Evolutionary conservation across 768 basidiomycete species (phyloP), one percentile per base, ranked within the genome.

Genomic region (Boletus pseudo-olivaceus): DNA sequence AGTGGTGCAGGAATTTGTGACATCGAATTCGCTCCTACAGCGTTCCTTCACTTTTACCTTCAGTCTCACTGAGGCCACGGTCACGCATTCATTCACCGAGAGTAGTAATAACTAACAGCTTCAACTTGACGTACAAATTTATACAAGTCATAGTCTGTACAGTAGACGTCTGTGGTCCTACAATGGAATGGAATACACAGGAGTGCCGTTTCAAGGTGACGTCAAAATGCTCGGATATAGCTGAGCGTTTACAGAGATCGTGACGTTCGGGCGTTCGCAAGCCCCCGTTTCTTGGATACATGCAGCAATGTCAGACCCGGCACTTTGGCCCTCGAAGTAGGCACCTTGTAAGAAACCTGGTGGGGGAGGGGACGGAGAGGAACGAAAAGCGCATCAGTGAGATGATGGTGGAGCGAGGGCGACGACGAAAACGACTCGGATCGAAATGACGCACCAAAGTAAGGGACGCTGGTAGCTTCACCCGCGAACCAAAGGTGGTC

Each of bases 401-500:
- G 26, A 45, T 7, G 29, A 19, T 2, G 6, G 7, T 38, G 52
- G 12, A 34, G 9, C 3, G 23, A 27, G 12, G 17, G 10, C 4
- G 12, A 17, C 20, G 54, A 26, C 9, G 4, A n/a, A 19, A 11
- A 45, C 4, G 5, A 14, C 12, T 45, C 12, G 7, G 32, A 23
- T 27, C 7, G 10, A 26, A 26, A 40, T 14, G 14, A 70, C 78
- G 42, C 47, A 82, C 83, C 84, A 58, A 76, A 85, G 68, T 81
- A 83, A 56, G 78, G 76, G 47, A 73, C 65, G 56, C 79, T 83
- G 20, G 78, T 83, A 7, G 78, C 82, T 63, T 86, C 84, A 5
- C 83, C 84, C 0, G 82, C 79, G 61, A 86, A 86, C 75, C 79
- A 85, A 14, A 86, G 70, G 11, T 75, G 71, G 32, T 65, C 54